Percentiles rank a stretch among this genome's conserved stretches.
Conservation (phyloP, 805 yeast genomes). For the Candida maris region DNA sequence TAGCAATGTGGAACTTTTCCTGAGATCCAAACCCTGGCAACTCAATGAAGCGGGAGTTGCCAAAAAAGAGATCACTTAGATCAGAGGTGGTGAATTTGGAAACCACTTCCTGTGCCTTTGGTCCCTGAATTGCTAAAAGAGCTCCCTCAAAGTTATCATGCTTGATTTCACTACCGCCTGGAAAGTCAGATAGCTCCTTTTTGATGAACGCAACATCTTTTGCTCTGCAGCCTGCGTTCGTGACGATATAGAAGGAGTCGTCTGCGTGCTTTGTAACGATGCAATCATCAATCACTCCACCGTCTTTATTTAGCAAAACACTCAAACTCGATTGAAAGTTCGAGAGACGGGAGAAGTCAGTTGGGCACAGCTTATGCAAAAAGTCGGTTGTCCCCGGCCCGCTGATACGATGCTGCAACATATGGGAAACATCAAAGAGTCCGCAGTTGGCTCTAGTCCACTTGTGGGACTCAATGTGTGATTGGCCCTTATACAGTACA, state of each 20-base stretch:
- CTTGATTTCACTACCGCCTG: slow-evolving; percentile 20
- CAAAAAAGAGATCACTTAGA: slow-evolving; percentile 66
- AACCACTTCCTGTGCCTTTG: slow-evolving; percentile 66
- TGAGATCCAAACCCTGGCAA: slow-evolving; percentile 39
- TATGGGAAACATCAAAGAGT: slow-evolving; percentile 93
- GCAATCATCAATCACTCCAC: slow-evolving; percentile 92
- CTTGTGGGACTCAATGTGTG: slow-evolving; percentile 88
- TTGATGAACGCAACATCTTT: slow-evolving; percentile 69
- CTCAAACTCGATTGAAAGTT: slow-evolving; percentile 68
- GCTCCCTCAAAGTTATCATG: slow-evolving; percentile 62
- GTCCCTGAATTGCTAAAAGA: slow-evolving; percentile 90
- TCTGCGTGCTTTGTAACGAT: slow-evolving; percentile 83
- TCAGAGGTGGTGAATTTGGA: slow-evolving; percentile 59
- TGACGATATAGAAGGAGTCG: slow-evolving; percentile 75
- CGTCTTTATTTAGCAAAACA: slow-evolving; percentile 63
- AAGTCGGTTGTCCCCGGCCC: slow-evolving; percentile 69
- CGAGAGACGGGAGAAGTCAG: slow-evolving; percentile 61
- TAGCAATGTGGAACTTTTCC: slow-evolving; percentile 66
- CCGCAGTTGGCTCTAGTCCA: slow-evolving; percentile 93
- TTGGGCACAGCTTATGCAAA: slow-evolving; percentile 81
- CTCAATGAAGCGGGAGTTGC: slow-evolving; percentile 53
- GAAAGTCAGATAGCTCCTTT: slow-evolving; percentile 41
- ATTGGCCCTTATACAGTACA: slow-evolving; percentile 75
- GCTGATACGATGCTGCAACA: slow-evolving; percentile 81
- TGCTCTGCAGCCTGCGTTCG: slow-evolving; percentile 92